A percentile compares a stretch with the other conserved stretches of the same genome.
Evolutionary conservation across 495 filamentous ascomycete species (phyloP).

Genomic region (Hypoxylon perforatum): DNA sequence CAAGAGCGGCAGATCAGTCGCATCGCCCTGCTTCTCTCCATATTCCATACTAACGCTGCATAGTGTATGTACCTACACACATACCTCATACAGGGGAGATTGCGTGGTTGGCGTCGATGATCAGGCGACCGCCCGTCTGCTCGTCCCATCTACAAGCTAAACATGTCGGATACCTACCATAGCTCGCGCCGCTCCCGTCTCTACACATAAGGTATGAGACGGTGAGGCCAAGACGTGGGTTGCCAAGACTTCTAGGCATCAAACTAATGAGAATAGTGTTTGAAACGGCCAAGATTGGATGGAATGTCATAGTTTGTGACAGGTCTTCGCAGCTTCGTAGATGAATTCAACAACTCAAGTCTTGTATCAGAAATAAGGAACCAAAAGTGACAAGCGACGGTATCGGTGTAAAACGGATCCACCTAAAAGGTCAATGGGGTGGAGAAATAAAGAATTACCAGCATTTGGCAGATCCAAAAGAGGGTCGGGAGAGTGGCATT

Average conservation of each 20-base stretch:
- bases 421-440: too few relatives aligned
- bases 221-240: conserved; percentile 15
- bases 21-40: conserved; percentile 18
- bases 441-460: conserved; percentile 11
- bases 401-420: too few relatives aligned
- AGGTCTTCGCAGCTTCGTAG: conserved; percentile 2
- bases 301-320: not conserved
- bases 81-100: not conserved
- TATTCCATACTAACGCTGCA: not conserved
- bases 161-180: too few relatives aligned
- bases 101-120: conserved; percentile 16
- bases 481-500: conserved; percentile 14
- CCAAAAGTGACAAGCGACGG: not conserved
- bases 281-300: conserved; percentile 34
- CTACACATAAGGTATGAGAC: not conserved
- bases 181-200: not conserved
- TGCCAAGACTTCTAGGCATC: conserved; percentile 18
- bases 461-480: conserved; percentile 30
- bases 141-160: conserved; percentile 1
- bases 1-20: conserved; percentile 40
- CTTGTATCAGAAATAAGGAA: conserved; percentile 18
- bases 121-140: conserved; percentile 20
- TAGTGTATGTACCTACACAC: too few relatives aligned
- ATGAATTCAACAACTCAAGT: conserved; percentile 11
- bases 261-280: conserved; percentile 19